Evolutionary conservation across 805 yeast genomes (phyloP), one percentile per base, ranked within the genome.

Genomic region (Ogataea paraovalis): DNA sequence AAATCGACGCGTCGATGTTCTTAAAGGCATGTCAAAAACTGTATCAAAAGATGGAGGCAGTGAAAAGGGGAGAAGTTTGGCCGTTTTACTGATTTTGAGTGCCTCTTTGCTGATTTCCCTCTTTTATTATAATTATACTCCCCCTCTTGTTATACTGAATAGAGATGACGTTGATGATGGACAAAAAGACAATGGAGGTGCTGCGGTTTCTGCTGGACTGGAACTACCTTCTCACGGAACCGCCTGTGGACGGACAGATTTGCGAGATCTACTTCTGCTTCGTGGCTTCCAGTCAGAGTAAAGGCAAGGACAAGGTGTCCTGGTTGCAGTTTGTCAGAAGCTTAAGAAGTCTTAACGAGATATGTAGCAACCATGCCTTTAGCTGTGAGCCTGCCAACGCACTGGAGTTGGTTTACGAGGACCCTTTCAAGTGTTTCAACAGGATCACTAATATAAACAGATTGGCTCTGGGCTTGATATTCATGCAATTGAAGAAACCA

Each of bases 221-320:
- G 69, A 55, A 60, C 42, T 49, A 49, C n/a, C 42, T 62, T 7
- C 50, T 66, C 4, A 53, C 62, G 0, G 59, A 59, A 21, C 58
- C 60, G 1, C 71, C 71, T 2, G 62, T 66, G 4, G 53, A 52
- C 13, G 71, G 71, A 2, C 50, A 58, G 1, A 51, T 66, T 4
- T 47, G 66, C 1, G 66, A 64, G 42, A 56, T 59, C 2, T 66
- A 65, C 46, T 65, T 64, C 42, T 61, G 65, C 42, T 62, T 64
- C 42, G 62, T 65, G 7, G 60, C 62, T 9, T 58, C 64, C 2
- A 53, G 54, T 8, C 64, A 63, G 36, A 59, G 56, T 27, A 61
- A 55, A 38, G 67, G 68, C 1, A 64, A 60, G 38, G 68, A 66
- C 42, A 63, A 63, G 42, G 67, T 66, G 2, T 62, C 68, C 4